Conservation (phyloP, 2,329 filamentous ascomycete genomes). For the Venturia pyrina region DNA sequence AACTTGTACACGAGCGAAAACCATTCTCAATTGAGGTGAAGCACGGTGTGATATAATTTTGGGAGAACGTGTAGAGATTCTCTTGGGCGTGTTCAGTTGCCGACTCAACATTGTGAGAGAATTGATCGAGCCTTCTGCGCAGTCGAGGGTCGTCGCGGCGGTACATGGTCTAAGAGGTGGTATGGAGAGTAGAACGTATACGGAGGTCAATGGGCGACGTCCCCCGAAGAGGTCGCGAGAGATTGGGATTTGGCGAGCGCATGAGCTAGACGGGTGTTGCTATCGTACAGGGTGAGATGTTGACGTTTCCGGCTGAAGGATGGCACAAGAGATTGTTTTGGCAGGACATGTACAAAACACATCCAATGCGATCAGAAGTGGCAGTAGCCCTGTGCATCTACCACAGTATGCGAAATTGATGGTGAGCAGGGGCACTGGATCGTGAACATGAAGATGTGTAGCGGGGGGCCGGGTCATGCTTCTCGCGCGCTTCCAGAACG, state of each 20-base stretch:
- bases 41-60: slow-evolving; percentile 76
- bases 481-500: neutral
- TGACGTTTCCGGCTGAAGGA: neutral
- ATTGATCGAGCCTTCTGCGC: slow-evolving; percentile 86
- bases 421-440: neutral
- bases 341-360: neutral
- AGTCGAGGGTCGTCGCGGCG: slow-evolving; percentile 62
- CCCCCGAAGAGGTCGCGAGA: neutral
- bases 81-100: slow-evolving; percentile 89
- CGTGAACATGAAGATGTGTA: no score
- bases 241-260: neutral
- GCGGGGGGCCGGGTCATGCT: neutral
- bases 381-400: no score
- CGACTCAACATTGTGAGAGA: slow-evolving; percentile 80
- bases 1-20: slow-evolving; percentile 59
- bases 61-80: slow-evolving; percentile 79
- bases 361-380: neutral
- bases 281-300: neutral
- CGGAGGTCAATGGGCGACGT: neutral
- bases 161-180: slow-evolving; percentile 4
- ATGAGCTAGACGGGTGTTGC: neutral
- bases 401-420: no score
- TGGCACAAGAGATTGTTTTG: neutral
- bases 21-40: slow-evolving; percentile 56
- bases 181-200: neutral